Conservation (phyloP, 768 basidiomycete genomes). For the Tubosaeta sp. region DNA sequence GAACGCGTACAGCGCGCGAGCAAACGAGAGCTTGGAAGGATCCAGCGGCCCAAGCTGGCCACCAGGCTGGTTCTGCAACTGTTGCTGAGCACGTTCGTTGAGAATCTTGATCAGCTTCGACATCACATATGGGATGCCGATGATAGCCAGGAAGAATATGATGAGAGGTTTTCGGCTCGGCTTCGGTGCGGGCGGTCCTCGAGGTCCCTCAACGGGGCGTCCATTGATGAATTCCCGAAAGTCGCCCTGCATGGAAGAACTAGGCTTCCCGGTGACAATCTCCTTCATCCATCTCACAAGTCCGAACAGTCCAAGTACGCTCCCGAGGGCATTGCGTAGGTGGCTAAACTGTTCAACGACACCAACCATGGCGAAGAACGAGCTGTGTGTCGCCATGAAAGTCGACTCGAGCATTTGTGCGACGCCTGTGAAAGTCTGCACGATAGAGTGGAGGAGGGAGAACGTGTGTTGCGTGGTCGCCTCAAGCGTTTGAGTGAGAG, state of each 20-base stretch:
- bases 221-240: constrained; percentile 77
- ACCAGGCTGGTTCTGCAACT: constrained; percentile 37
- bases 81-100: constrained; percentile 53
- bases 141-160: constrained; percentile 88
- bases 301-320: constrained; percentile 89
- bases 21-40: constrained; percentile 79
- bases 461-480: constrained; percentile 90
- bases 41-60: constrained; percentile 54
- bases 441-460: constrained; percentile 87
- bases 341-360: constrained; percentile 94
- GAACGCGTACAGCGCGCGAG: constrained; percentile 77
- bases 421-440: constrained; percentile 91
- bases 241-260: constrained; percentile 51
- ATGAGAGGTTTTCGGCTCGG: constrained; percentile 87
- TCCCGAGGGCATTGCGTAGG: constrained; percentile 87
- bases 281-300: constrained; percentile 82
- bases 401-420: constrained; percentile 97
- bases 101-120: constrained; percentile 80
- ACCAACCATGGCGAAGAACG: constrained; percentile 94
- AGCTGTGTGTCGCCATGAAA: constrained; percentile 95
- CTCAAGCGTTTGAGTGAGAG: constrained; percentile 85
- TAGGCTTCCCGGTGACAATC: constrained; percentile 45
- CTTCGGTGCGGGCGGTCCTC: constrained; percentile 42
- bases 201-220: constrained; percentile 49
- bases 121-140: constrained; percentile 94